Evolutionary conservation across 2,329 filamentous ascomycete species (phyloP), one percentile per base, ranked within the genome.

Genomic region (Fusarium sp.): DNA sequence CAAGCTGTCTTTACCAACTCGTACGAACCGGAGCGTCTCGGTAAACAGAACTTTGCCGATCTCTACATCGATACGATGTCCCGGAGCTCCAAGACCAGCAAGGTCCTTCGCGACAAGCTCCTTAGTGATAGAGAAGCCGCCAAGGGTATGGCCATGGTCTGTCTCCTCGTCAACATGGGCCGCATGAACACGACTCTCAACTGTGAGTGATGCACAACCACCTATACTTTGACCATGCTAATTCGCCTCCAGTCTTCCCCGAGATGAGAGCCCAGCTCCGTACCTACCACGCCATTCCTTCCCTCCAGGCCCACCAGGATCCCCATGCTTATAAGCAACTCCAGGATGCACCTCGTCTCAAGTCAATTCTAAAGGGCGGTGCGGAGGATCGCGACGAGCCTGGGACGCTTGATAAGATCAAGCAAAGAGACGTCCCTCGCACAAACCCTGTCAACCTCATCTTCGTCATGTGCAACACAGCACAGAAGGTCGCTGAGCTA

Each of bases 81-180:
- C 4, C 91, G 95, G 82, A 99, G 97, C 85, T 98, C 95, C 88
- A 99, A 99, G 87, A 98, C 96, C 32, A 98, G 97, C 88, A 98
- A 98, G 85, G 97, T 99, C 59, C 88, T 99, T 73, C 95, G 97
- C 83, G 97, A 99, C 84, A 98, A 99, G 86, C 88, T 99, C 74
- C 89, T 98, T 79, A 97, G 93, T 76, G 97, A 99, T 82, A 92
- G 94, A 79, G 92, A 95, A 74, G 95, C 95, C 25, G 97, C 96
- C 38, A 95, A 98, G 82, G 96, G 95, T 80, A 99, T 99, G 97
- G 97, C 97, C 63, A 99, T 99, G 97, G 96, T 99, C 68, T 99
- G 97, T 84, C 86, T 99, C 74, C 86, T 99, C 78, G 97, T 99
- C 82, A 99, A 99, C 80, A 94, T 99, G 73, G 97, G 97, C 68